Conservation (phyloP, 495 filamentous ascomycete species). For the Aspergillus sclerotioniger region DNA sequence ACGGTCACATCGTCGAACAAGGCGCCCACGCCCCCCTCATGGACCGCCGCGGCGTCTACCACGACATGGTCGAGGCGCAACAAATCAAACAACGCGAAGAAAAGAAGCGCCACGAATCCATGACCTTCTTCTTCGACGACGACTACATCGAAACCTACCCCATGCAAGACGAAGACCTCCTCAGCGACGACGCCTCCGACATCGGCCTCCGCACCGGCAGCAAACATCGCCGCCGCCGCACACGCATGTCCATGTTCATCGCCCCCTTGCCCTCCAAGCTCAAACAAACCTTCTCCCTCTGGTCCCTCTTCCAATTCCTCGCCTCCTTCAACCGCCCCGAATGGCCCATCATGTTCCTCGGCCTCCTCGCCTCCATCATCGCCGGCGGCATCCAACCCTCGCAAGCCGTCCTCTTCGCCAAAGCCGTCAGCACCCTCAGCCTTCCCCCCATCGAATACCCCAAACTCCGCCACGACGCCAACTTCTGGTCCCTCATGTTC, state of each 20-base stretch:
- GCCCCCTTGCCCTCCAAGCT: conserved; percentile 16
- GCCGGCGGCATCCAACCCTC: conserved; percentile 80
- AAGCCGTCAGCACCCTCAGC: conserved; percentile 69
- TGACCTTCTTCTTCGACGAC: conserved; percentile 18
- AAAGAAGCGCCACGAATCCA: neutral
- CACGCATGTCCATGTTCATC: conserved; percentile 8
- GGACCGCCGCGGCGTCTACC: conserved; percentile 59
- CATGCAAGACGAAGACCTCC: conserved; percentile 6
- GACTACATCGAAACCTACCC: conserved; percentile 2
- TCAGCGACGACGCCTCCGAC: conserved; percentile 17
- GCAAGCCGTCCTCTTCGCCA: conserved; percentile 91
- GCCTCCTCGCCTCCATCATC: conserved; percentile 76
- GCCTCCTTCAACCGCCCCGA: conserved; percentile 79
- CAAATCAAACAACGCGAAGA: conserved; percentile 57
- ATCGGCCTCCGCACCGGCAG: conserved; percentile 1
- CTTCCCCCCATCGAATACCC: conserved; percentile 43
- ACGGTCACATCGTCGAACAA: conserved; percentile 85
- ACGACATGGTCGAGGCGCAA: conserved; percentile 75
- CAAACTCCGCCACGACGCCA: conserved; percentile 60
- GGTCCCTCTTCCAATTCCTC: conserved; percentile 80
- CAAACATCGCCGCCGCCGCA: conserved; percentile 4
- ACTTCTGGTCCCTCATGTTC: conserved; percentile 95
- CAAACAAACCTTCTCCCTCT: conserved; percentile 61
- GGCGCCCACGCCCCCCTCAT: conserved; percentile 76
- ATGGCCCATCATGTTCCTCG: conserved; percentile 67